phyloP scores from a whole-genome alignment of 192 early-diverging fungal species.

The Lunasporangiospora selenospora region DNA sequence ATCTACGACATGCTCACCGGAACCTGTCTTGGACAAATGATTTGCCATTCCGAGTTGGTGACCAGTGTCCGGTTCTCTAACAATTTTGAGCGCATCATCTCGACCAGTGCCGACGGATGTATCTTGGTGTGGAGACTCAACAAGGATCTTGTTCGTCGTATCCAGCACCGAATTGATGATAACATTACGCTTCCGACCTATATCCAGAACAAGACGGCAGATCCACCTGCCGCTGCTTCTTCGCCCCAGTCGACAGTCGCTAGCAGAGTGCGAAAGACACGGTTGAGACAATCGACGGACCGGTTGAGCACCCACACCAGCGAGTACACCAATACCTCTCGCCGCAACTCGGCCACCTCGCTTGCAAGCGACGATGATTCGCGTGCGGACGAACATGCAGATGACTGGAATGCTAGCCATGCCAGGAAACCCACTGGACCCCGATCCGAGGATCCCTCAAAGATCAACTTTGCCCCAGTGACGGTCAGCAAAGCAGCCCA shows the following conservation, averaged over 20 bases:
- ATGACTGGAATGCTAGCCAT: background rate
- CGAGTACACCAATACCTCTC: slow-evolving; percentile 17
- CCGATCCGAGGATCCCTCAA: slow-evolving; percentile 1
- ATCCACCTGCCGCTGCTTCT: background rate
- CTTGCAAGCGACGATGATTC: slow-evolving; percentile 29
- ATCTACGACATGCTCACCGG: slow-evolving; percentile 74
- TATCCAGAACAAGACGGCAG: slow-evolving; percentile 16
- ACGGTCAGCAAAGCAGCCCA: background rate
- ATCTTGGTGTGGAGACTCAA: slow-evolving; percentile 78
- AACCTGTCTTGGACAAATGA: slow-evolving; percentile 60
- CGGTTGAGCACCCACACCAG: slow-evolving; percentile 3
- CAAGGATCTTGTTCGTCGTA: slow-evolving; percentile 48
- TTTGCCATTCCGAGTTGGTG: slow-evolving; percentile 77
- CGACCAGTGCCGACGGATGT: slow-evolving; percentile 77
- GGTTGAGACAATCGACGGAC: slow-evolving; percentile 13
- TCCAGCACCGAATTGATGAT: slow-evolving; percentile 19
- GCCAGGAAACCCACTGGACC: background rate
- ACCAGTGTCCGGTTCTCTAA: slow-evolving; percentile 70
- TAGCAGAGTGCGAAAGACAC: too few species aligned
- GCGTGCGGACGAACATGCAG: slow-evolving; percentile 8
- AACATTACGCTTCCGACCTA: slow-evolving; percentile 28
- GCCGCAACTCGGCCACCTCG: slow-evolving; percentile 24
- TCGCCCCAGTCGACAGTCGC: background rate
- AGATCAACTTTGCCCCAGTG: slow-evolving; percentile 20
- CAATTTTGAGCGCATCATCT: slow-evolving; percentile 61